Evolutionary conservation across 148 eudicot genomes (phyloP), one percentile per base, ranked within the genome.

Genomic region (Rhododendron mucronatum): DNA sequence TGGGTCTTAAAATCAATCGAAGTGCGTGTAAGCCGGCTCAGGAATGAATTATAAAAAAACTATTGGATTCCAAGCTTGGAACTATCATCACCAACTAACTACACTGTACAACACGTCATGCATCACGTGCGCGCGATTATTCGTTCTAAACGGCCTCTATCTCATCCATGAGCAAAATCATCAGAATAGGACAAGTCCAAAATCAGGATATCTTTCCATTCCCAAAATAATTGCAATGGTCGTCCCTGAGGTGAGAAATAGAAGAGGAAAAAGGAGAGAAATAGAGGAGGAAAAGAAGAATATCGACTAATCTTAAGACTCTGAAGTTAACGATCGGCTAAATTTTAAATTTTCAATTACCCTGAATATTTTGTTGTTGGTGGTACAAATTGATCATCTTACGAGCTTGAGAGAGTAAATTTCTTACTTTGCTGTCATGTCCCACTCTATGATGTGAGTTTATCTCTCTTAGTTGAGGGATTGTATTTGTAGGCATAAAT

Each of bases 21-120:
- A 2, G 15, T 51, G 16, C 1, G 11, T 47, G 50, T 7, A 47
- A 9, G 2, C 11, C 0, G 50, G 11, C 3, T 7, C 11, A 2
- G 11, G 0, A 15, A 50, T 2, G 55, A 51, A 0, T 13, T 51
- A 51, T 51, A 1, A 51, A 13, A 51, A 51, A 51, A 11, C 55
- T 51, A 1, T 51, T 13, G 15, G 55, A 51, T 51, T 51, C 15
- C 0, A 51, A 47, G 50, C 21, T 6, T 20, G 9, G 9, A 5
- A 73, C 11, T 77, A 23, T 75, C 28, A 79, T 79, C 82, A 80
- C 71, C 84, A 59, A 57, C 84, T 21, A 71, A 35, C 84, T 20
- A 37, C 23, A 82, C 84, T 82, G 84, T 82, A 4, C 41, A 23
- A 59, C 59, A 15, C 84, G 73, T 82, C 84, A 82, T n/a, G 71